Percentiles rank a stretch among this genome's conserved stretches.
These are phyloP conservation scores for Lepidium africanum DNA, from an alignment of 345 rosid species.

Conservation along the genomic window DNA sequence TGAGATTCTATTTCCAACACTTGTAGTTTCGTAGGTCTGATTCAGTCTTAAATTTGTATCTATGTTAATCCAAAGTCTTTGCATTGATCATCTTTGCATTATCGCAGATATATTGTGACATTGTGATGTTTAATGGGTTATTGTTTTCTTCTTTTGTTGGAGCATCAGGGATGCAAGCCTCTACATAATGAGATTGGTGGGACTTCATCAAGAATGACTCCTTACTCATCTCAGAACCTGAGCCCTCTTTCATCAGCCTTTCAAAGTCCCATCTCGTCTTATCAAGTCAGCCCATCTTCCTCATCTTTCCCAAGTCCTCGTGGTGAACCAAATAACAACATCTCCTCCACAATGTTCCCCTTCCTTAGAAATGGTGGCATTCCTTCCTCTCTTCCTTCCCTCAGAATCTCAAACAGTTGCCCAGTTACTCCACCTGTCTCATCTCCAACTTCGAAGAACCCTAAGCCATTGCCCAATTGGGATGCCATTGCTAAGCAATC, in stretches of 20 bases:
- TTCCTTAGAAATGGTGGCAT: slow-evolving; percentile 51
- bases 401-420: slow-evolving; percentile 91
- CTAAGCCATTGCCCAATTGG: slow-evolving; percentile 78
- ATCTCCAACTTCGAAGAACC: slow-evolving; percentile 73
- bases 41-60: neutral
- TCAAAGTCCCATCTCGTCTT: slow-evolving; percentile 90
- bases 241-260: slow-evolving; percentile 87
- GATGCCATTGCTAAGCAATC: slow-evolving; percentile 74
- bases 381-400: slow-evolving; percentile 83
- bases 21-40: neutral
- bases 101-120: neutral
- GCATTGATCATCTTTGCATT: neutral
- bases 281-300: slow-evolving; percentile 82
- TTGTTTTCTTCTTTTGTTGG: neutral
- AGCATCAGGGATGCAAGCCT: slow-evolving; percentile 71
- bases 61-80: neutral
- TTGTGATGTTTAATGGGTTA: neutral
- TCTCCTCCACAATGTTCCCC: slow-evolving; percentile 48
- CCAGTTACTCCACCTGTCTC: slow-evolving; percentile 96
- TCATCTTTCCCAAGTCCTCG: slow-evolving; percentile 92
- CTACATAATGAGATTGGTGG: slow-evolving; percentile 50
- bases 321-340: slow-evolving; percentile 29
- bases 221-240: slow-evolving; percentile 70
- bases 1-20: neutral
- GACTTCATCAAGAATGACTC: slow-evolving; percentile 46